Base-by-base conservation (phyloP, 2,329 filamentous ascomycete genomes). In the Talaromyces islandicus region DNA sequence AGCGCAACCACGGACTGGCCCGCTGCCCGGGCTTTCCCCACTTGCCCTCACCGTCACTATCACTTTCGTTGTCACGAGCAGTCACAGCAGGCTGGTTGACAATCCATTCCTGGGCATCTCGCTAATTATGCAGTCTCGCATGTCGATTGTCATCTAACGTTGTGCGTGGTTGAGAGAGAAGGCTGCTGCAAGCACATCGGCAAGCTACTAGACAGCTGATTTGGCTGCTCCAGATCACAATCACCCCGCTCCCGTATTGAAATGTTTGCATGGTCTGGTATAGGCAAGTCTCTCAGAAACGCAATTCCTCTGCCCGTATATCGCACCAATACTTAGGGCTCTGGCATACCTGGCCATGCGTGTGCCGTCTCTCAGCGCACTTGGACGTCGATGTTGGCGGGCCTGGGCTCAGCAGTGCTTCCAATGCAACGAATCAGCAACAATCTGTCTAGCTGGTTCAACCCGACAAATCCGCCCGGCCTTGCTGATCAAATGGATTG, bases 201-300 rank as follows among this genome's bases (percentile, higher is more conserved):
- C n/a, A 4, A 46, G 43, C n/a, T 46, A 46, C 17, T n/a, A 38
- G 35, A 38, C 4, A 7, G 35, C 35, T 38, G 19, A 1, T 24
- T 46, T 10, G 41, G n/a, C 41, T 24, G n/a, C 43, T 43, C 41
- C 17, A 43, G 19, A n/a, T 46, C 41, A 24, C 41, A 24, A 11
- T 24, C 43, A 46, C 43, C 43, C 43, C 43, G 21, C 43, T 6
- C 19, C 19, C 43, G 19, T 46, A 52, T 55, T 30, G 51, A 35
- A 50, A 61, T 61, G 59, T 61, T 61, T 30, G 50, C 43, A 51
- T 61, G 59, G 59, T 51, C 55, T 19, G 59, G 48, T 50, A 30
- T 46, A 57, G 59, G 59, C 51, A 61, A 61, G 56, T 54, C 38
- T 50, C 41, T 21, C 52, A 30, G 25, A 52, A 52, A 27, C 17